Evolutionary conservation across 2,329 filamentous ascomycete species (phyloP), one percentile per base, ranked within the genome.

Genomic region (Sclerotinia glacialis): DNA sequence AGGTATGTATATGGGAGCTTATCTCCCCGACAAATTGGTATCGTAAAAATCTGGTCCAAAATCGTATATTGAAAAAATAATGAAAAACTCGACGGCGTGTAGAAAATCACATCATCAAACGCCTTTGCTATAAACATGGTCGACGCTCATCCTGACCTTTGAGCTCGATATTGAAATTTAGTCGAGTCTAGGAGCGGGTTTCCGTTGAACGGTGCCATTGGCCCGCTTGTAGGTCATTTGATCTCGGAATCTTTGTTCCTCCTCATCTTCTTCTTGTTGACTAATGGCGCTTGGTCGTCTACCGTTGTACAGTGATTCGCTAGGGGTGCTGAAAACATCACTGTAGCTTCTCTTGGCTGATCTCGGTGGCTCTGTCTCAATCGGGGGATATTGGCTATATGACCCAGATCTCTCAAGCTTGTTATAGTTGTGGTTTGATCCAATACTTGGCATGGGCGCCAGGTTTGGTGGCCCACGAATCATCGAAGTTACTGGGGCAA

Each of bases 261-360:
- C 72, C n/a, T 71, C 63, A 18, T 73, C 69, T 23, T 67, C 59
- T 28, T 62, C 47, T 16, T 67, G 66, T 16, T 70, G 72, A 65
- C 71, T 74, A 69, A 52, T 66, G 46, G 34, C 78, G 72, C 44
- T 71, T 64, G 80, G 80, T 37, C 80, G 78, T 76, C 78, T 78
- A 62, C 80, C 79, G 68, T 82, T 80, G 68, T 78, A 74, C 37
- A 82, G 76, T 1, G 78, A 73, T 52, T 78, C 75, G 4, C 77
- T 75, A 54, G 63, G 52, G 4, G 64, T 34, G 46, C 49, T 65
- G 66, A 76, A 77, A 23, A 70, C 73, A 28, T 53, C 60, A 40
- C 71, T 71, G 58, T 66, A 75, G 11, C 69, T 56, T 18, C 76
- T 70, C 67, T 77, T 66, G 23, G 55, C 61, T 28, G 65, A 68